These are phyloP conservation scores for Pseudopithomyces maydicus DNA, from an alignment of 2,329 filamentous ascomycete species.

Conservation along the genomic window DNA sequence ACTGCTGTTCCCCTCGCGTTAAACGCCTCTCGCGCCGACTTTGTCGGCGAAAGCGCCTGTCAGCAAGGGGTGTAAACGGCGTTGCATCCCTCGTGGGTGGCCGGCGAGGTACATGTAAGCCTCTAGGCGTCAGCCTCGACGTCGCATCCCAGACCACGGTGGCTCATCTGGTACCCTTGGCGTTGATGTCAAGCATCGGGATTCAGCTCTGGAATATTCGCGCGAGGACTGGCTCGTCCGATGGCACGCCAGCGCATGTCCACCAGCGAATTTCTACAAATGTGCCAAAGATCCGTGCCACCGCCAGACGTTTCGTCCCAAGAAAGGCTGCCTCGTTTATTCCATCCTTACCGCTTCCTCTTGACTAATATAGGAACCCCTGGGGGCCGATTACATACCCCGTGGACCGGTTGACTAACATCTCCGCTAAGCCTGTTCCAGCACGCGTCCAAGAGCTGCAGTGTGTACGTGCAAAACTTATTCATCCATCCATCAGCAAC, in stretches of 20 bases:
- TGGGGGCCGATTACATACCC: slow-evolving; percentile 5
- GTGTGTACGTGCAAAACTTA: slow-evolving; percentile 18
- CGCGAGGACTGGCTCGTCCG: no score
- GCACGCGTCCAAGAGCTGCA: slow-evolving; percentile 5
- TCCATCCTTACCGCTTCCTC: background rate
- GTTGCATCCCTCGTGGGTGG: background rate
- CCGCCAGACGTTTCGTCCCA: no score
- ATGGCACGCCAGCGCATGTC: background rate
- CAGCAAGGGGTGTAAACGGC: no score
- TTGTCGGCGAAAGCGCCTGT: background rate
- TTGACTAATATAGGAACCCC: background rate
- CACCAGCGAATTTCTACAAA: background rate
- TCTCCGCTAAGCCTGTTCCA: slow-evolving; percentile 13
- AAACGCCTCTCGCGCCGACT: background rate
- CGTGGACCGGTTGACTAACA: background rate
- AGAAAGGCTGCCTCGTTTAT: background rate
- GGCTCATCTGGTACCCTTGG: background rate
- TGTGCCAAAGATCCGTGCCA: no score
- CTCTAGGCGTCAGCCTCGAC: slow-evolving; percentile 16
- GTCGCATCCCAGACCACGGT: background rate
- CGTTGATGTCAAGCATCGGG: background rate
- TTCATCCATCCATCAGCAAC: slow-evolving; percentile 32
- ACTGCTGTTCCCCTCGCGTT: background rate
- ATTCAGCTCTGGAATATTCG: background rate
- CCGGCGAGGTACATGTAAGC: slow-evolving; percentile 8